A percentile compares a stretch with the other conserved stretches of the same genome.
phyloP scores from a whole-genome alignment of 176 grass and related monocot species.

The Oryza rufipogon region DNA sequence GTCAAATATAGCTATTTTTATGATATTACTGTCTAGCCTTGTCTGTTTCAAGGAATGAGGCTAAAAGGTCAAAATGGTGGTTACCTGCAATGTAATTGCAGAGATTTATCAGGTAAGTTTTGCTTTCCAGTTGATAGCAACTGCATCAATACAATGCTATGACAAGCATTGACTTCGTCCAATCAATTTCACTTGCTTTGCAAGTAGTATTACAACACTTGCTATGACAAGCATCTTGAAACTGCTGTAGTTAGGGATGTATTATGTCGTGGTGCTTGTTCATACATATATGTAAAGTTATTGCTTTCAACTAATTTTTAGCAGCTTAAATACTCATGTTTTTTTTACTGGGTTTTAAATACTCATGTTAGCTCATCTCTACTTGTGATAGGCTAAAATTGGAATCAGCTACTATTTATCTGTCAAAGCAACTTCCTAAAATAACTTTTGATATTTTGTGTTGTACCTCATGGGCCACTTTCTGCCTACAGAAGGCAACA shows the following conservation, averaged over 20 bases:
- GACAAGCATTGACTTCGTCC: background rate
- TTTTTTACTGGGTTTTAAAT: background rate
- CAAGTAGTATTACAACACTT: conserved; percentile 8
- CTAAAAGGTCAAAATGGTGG: background rate
- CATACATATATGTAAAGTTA: conserved; percentile 14
- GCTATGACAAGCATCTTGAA: background rate
- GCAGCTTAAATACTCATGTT: background rate
- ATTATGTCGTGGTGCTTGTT: background rate
- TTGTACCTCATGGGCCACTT: background rate
- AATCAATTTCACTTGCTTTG: conserved; percentile 1
- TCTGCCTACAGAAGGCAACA: background rate
- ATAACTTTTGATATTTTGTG: background rate
- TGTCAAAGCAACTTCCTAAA: background rate
- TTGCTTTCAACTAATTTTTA: background rate
- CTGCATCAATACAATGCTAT: background rate
- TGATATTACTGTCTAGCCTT: conserved; percentile 3
- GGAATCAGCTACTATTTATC: conserved; percentile 3
- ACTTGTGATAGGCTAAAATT: conserved; percentile 14
- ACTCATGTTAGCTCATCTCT: background rate
- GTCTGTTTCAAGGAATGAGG: conserved; percentile 15
- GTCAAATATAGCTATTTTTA: conserved; percentile 21
- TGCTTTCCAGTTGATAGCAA: conserved; percentile 18
- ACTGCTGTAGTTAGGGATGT: background rate
- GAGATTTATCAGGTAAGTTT: conserved; percentile 26
- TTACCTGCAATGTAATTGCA: background rate